Conservation (phyloP, 495 filamentous ascomycete species). For the Penicillium silybi region DNA sequence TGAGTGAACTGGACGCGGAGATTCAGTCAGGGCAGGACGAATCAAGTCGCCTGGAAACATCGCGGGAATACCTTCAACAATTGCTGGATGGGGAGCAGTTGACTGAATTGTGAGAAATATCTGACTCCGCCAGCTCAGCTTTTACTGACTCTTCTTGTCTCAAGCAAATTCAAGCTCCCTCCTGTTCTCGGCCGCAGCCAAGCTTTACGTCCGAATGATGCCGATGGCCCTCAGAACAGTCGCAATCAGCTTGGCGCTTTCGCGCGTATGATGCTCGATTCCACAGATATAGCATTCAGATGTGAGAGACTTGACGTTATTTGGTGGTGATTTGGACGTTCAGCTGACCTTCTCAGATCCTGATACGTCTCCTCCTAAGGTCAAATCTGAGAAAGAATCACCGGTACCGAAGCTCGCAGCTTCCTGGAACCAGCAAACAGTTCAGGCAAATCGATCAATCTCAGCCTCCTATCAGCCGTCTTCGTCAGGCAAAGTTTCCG, state of each 20-base stretch:
- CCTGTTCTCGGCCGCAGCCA: conserved; percentile 20
- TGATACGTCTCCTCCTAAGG: conserved; percentile 24
- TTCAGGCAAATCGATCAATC: conserved; percentile 16
- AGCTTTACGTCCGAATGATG: conserved; percentile 11
- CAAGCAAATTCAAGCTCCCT: conserved; percentile 67
- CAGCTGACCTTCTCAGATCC: conserved; percentile 33
- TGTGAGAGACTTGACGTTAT: conserved; percentile 35
- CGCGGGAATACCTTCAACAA: conserved; percentile 63
- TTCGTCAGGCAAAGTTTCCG: conserved; percentile 32
- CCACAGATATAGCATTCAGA: conserved; percentile 51
- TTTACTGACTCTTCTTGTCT: conserved; percentile 16
- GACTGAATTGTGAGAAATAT: conserved; percentile 63
- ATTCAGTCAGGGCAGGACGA: conserved; percentile 36
- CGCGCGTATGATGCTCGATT: conserved; percentile 54
- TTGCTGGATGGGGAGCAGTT: conserved; percentile 63
- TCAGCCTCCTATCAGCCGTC: conserved; percentile 15
- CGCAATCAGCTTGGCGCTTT: conserved; percentile 48
- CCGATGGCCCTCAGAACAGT: conserved; percentile 19
- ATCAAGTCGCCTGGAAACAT: conserved; percentile 41
- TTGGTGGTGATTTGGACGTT: not conserved
- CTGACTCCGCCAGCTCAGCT: not conserved
- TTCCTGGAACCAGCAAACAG: conserved; percentile 20
- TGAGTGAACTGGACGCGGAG: conserved; percentile 39
- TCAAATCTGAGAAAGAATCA: conserved; percentile 19
- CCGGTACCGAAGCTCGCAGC: conserved; percentile 14